Conservation (phyloP, 257 asterid species). For the Verbena officinalis region DNA sequence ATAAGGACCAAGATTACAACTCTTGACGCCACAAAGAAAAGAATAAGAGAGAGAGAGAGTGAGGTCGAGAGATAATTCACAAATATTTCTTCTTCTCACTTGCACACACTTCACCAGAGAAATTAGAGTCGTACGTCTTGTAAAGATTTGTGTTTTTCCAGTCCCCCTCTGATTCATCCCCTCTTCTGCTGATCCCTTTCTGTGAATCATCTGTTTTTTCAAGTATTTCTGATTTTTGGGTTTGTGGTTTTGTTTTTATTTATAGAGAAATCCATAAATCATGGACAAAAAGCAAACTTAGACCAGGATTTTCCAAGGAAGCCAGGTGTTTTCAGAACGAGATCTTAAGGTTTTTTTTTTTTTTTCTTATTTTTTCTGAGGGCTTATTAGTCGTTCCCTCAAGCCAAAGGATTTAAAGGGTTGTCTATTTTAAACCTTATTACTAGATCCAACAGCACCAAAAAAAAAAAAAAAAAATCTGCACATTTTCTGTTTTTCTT, state of each 20-base stretch:
- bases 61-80: conserved; percentile 45
- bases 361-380: conserved; percentile 29
- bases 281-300: conserved; percentile 53
- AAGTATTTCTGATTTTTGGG: conserved; percentile 37
- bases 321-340: conserved; percentile 84
- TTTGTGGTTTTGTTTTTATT: conserved; percentile 39
- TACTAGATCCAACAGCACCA: conserved; percentile 15
- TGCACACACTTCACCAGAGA: conserved; percentile 53
- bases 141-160: not conserved
- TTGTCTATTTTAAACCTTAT: conserved; percentile 71
- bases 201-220: conserved; percentile 67
- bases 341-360: conserved; percentile 41
- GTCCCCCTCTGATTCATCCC: conserved; percentile 52
- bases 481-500: not conserved
- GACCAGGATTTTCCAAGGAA: conserved; percentile 44
- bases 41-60: conserved; percentile 18
- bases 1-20: conserved; percentile 27
- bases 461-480: not conserved
- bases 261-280: not conserved
- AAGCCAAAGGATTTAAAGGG: conserved; percentile 41
- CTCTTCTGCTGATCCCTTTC: conserved; percentile 88
- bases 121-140: not conserved
- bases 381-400: conserved; percentile 73
- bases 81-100: conserved; percentile 44
- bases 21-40: conserved; percentile 28